Percentiles rank a stretch among this genome's conserved stretches.
These are phyloP conservation scores for Rutstroemia sp. DNA, from an alignment of 2,329 filamentous ascomycete genomes.

Conservation along the genomic window DNA sequence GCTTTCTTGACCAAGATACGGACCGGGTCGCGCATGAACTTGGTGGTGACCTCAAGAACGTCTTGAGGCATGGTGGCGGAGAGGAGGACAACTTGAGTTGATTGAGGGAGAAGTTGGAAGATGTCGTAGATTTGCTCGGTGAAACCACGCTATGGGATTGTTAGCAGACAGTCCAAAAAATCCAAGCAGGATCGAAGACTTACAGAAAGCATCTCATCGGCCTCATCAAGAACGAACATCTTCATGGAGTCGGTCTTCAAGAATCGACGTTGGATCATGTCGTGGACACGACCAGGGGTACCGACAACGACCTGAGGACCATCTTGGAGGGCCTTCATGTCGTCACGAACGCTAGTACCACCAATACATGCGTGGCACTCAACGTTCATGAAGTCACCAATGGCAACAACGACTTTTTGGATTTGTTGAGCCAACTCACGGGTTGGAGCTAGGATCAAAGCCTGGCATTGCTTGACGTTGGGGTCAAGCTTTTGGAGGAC, in stretches of 20 bases:
- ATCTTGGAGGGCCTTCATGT: slow-evolving; percentile 95
- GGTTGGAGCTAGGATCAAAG: slow-evolving; percentile 93
- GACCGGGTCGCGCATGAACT: slow-evolving; percentile 99
- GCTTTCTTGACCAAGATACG: slow-evolving; percentile 99
- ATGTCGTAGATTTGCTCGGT: slow-evolving; percentile 99
- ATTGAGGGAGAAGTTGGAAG: slow-evolving; percentile 97
- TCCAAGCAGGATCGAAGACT: slow-evolving; percentile 29
- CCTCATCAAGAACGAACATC: slow-evolving; percentile 99
- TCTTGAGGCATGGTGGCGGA: slow-evolving; percentile 99
- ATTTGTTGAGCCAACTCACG: slow-evolving; percentile 99
- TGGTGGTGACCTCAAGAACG: slow-evolving; percentile 97
- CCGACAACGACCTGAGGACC: slow-evolving; percentile 96
- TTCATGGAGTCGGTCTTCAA: slow-evolving; percentile 98
- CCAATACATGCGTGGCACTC: slow-evolving; percentile 99
- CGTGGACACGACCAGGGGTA: slow-evolving; percentile 95
- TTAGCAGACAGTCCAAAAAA: slow-evolving; percentile 28
- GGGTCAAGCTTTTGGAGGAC: slow-evolving; percentile 98
- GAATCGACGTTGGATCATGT: slow-evolving; percentile 98
- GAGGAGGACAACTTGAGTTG: slow-evolving; percentile 95
- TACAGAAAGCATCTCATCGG: slow-evolving; percentile 96
- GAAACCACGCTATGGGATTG: slow-evolving; percentile 71
- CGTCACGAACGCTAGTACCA: slow-evolving; percentile 94
- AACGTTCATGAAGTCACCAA: slow-evolving; percentile 99
- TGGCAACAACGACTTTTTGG: slow-evolving; percentile 97
- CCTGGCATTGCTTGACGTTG: slow-evolving; percentile 93